Conservation (phyloP, 768 basidiomycete species). For the Artomyces pyxidatus region DNA sequence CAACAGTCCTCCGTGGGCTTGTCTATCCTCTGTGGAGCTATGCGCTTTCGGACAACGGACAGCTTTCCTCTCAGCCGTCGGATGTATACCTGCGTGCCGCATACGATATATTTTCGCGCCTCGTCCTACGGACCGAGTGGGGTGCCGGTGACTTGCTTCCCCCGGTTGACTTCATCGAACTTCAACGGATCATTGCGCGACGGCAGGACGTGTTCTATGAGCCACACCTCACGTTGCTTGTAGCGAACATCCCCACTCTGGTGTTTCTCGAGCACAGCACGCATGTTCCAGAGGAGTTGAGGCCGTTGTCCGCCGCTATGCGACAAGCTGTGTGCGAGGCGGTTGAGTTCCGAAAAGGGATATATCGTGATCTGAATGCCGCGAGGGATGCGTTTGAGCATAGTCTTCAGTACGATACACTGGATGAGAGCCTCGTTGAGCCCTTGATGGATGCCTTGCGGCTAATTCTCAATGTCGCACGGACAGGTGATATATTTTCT, state of each 20-base stretch:
- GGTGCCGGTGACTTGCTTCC: conserved; percentile 26
- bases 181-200: conserved; percentile 63
- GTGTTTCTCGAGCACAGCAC: conserved; percentile 62
- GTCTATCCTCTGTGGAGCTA: conserved; percentile 74
- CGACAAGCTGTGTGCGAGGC: conserved; percentile 53
- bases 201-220: conserved; percentile 60
- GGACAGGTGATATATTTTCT: conserved; percentile 36
- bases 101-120: conserved; percentile 50
- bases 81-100: conserved; percentile 52
- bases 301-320: conserved; percentile 40
- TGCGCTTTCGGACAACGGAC: conserved; percentile 30
- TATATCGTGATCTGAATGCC: conserved; percentile 66
- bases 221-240: conserved; percentile 56
- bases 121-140: conserved; percentile 50
- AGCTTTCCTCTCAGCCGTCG: conserved; percentile 21
- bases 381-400: conserved; percentile 64
- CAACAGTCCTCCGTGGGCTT: conserved; percentile 64
- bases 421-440: conserved; percentile 46
- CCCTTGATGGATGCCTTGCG: conserved; percentile 60
- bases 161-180: conserved; percentile 48
- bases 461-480: conserved; percentile 54
- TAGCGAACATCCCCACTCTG: conserved; percentile 57
- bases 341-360: conserved; percentile 64
- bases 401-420: conserved; percentile 40
- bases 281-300: conserved; percentile 41